These are phyloP conservation scores for Boletus reticulatus DNA, from an alignment of 768 basidiomycete species.

Conservation along the genomic window DNA sequence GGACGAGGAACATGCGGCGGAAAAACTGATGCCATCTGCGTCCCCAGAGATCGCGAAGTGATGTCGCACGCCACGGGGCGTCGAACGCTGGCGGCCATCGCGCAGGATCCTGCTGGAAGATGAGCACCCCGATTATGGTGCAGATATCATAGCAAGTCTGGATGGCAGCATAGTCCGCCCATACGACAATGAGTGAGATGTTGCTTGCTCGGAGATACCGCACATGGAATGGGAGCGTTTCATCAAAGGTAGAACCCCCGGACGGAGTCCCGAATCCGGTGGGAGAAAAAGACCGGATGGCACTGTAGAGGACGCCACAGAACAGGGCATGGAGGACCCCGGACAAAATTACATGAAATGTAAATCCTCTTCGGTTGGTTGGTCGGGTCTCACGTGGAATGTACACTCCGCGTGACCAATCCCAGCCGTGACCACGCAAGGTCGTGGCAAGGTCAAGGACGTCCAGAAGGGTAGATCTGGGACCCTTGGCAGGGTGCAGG, in stretches of 20 bases:
- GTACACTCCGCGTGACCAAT: not conserved
- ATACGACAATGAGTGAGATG: not conserved
- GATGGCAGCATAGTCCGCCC: not conserved
- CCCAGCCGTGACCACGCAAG: not conserved
- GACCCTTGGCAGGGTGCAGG: not conserved
- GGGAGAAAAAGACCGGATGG: not conserved
- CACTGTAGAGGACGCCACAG: not conserved
- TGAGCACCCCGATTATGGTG: not conserved
- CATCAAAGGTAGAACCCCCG: not conserved
- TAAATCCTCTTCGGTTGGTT: not conserved
- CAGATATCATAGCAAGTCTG: not conserved
- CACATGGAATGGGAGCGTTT: not conserved
- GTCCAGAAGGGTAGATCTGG: not conserved
- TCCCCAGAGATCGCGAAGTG: not conserved
- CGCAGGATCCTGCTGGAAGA: not conserved
- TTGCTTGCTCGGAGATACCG: not conserved
- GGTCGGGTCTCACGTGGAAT: not conserved
- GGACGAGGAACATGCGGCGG: not conserved
- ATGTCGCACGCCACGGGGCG: constrained; percentile 1
- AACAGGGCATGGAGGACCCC: not conserved
- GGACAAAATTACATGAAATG: not conserved
- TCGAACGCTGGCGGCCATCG: not conserved
- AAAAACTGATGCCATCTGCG: not conserved
- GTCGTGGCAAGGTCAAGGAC: not conserved
- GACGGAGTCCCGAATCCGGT: not conserved